phyloP scores from a whole-genome alignment of 73 alveolate species.

The Uronychia setigera region DNA sequence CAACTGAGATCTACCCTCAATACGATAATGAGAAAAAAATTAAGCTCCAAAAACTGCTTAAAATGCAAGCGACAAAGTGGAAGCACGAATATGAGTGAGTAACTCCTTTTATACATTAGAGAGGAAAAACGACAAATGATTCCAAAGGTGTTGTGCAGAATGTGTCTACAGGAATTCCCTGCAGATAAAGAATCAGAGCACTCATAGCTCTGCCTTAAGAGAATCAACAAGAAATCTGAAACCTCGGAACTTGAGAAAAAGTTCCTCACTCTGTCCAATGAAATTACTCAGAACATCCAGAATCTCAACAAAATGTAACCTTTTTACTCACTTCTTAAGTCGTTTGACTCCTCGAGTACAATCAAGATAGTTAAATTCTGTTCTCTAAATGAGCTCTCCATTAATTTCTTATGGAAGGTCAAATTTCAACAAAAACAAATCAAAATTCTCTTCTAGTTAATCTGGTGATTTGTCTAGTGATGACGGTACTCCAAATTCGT shows the following conservation, averaged over 20 bases:
- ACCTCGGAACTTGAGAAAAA: neutral
- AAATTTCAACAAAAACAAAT: neutral
- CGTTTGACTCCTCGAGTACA: neutral
- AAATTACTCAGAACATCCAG: conserved; percentile 34
- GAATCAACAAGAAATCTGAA: conserved; percentile 8
- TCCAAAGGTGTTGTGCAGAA: conserved; percentile 30
- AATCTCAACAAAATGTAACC: conserved; percentile 9
- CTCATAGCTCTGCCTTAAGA: conserved; percentile 24
- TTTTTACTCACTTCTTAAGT: neutral
- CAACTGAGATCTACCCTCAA: neutral
- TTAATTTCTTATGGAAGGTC: neutral
- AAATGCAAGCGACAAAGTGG: neutral
- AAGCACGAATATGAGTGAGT: neutral
- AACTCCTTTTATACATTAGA: neutral
- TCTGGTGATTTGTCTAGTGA: neutral
- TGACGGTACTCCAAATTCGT: neutral
- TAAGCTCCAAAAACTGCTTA: neutral
- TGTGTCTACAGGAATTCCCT: conserved; percentile 25
- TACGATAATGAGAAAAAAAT: neutral
- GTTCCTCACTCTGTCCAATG: conserved; percentile 32
- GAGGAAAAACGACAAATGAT: conserved; percentile 26
- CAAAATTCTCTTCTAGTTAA: too few species aligned
- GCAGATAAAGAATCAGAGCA: conserved; percentile 52
- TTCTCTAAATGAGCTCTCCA: neutral
- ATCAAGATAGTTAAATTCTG: neutral